These are phyloP conservation scores for Colletotrichum lindemuthianum DNA, from an alignment of 2,329 filamentous ascomycete genomes.

Conservation along the genomic window DNA sequence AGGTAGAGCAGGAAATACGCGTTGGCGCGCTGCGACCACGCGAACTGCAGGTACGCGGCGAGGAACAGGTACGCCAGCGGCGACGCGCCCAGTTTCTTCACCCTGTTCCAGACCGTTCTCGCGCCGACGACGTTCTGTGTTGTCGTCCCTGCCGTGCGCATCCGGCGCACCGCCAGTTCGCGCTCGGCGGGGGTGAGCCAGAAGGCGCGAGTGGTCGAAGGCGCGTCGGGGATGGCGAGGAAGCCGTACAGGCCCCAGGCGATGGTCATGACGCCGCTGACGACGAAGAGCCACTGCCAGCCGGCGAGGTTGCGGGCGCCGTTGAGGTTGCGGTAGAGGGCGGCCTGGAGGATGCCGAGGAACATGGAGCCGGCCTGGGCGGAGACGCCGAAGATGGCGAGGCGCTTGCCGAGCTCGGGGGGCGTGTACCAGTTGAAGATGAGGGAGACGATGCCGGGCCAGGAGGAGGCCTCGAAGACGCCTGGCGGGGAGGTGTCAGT, in stretches of 20 bases:
- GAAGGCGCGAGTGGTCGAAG: conserved; percentile 43
- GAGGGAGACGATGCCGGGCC: conserved; percentile 48
- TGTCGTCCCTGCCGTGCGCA: conserved; percentile 42
- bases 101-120: conserved; percentile 39
- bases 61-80: conserved; percentile 46
- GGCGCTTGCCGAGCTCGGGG: conserved; percentile 49
- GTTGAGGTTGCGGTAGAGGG: conserved; percentile 53
- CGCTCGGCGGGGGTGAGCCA: conserved; percentile 44
- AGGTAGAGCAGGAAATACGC: conserved; percentile 48
- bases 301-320: conserved; percentile 51
- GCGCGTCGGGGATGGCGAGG: conserved; percentile 49
- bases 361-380: conserved; percentile 57
- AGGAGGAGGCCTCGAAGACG: conserved; percentile 45
- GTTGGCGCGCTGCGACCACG: conserved; percentile 45
- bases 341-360: conserved; percentile 55
- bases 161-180: conserved; percentile 40
- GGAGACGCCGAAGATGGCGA: conserved; percentile 55
- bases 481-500: conserved; percentile 13
- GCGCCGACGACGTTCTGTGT: conserved; percentile 43
- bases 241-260: conserved; percentile 51
- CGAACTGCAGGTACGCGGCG: conserved; percentile 42
- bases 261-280: conserved; percentile 55
- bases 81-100: conserved; percentile 42
- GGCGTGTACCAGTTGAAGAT: conserved; percentile 61
- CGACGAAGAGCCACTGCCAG: conserved; percentile 59